Percentiles rank a stretch among this genome's conserved stretches.
These are phyloP conservation scores for Penicillium hordei DNA, from an alignment of 2,329 filamentous ascomycete species.

Conservation along the genomic window DNA sequence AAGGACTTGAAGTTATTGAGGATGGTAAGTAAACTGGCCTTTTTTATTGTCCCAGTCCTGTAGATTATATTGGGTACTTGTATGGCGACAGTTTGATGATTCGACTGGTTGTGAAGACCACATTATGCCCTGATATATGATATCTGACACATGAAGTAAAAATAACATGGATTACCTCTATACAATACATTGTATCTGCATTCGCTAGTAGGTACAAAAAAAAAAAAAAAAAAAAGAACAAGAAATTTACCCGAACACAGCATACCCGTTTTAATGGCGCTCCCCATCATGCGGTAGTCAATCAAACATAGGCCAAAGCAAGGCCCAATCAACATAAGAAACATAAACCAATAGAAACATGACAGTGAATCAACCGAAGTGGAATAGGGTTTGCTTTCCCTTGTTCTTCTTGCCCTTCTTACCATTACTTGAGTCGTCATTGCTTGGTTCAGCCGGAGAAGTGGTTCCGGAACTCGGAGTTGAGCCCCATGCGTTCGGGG, in stretches of 20 bases:
- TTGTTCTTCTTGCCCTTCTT: constrained; percentile 43
- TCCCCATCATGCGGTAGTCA: neutral
- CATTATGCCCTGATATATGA: neutral
- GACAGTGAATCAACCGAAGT: constrained; percentile 40
- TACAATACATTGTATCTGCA: constrained; percentile 11
- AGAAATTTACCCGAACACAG: neutral
- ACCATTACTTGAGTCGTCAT: constrained; percentile 26
- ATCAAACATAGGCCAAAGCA: neutral
- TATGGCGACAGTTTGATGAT: neutral
- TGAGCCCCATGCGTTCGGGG: constrained; percentile 41
- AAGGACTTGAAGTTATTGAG: neutral
- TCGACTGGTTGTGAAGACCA: neutral
- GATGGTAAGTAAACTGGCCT: neutral
- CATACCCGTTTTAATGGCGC: neutral
- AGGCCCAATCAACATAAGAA: neutral
- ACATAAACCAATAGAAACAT: constrained; percentile 36
- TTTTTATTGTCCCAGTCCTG: neutral
- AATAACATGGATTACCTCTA: neutral
- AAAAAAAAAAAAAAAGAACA: neutral
- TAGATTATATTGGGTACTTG: neutral
- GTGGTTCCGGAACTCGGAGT: constrained; percentile 25
- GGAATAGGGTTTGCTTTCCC: constrained; percentile 43
- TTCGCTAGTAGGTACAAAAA: constrained; percentile 11
- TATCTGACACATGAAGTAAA: neutral
- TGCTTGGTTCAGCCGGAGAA: constrained; percentile 22